A percentile compares a stretch with the other conserved stretches of the same genome.
Conservation (phyloP, 1,284 basidiomycete genomes). For the Erythrobasidium hasegawianum region DNA sequence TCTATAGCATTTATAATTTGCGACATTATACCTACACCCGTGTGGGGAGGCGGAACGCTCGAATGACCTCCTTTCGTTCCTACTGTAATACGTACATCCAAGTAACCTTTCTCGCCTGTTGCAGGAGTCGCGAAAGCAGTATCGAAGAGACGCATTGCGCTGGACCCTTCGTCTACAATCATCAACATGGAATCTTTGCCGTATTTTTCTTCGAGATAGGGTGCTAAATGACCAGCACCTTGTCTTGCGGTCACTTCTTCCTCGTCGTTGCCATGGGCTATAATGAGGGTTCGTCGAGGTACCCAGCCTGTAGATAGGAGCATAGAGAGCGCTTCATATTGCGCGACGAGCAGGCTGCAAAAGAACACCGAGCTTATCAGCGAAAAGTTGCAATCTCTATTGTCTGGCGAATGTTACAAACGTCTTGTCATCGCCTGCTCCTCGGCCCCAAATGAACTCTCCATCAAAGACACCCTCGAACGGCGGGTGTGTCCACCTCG, state of each 20-base stretch:
- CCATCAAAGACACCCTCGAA: conserved; percentile 63
- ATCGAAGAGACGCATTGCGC: conserved; percentile 42
- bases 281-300: conserved; percentile 53
- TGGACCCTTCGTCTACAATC: conserved; percentile 51
- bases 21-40: conserved; percentile 52
- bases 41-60: conserved; percentile 52
- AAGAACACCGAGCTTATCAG: no score
- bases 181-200: conserved; percentile 49
- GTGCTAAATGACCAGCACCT: conserved; percentile 49
- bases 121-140: conserved; percentile 53
- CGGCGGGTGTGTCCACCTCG: conserved; percentile 60
- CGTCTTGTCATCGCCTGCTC: conserved; percentile 51
- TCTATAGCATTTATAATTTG: conserved; percentile 51
- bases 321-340: conserved; percentile 55
- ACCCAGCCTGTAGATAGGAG: conserved; percentile 57
- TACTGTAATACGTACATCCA: conserved; percentile 57
- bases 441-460: conserved; percentile 60
- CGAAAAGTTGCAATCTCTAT: no score
- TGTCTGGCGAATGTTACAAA: no score
- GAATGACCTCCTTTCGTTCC: conserved; percentile 52
- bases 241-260: conserved; percentile 47
- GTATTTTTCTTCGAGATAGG: conserved; percentile 49
- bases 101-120: conserved; percentile 64
- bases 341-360: conserved; percentile 36
- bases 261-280: conserved; percentile 47